Evolutionary conservation across 2,329 filamentous ascomycete species (phyloP), one percentile per base, ranked within the genome.

Genomic region (Seiridium unicorne): DNA sequence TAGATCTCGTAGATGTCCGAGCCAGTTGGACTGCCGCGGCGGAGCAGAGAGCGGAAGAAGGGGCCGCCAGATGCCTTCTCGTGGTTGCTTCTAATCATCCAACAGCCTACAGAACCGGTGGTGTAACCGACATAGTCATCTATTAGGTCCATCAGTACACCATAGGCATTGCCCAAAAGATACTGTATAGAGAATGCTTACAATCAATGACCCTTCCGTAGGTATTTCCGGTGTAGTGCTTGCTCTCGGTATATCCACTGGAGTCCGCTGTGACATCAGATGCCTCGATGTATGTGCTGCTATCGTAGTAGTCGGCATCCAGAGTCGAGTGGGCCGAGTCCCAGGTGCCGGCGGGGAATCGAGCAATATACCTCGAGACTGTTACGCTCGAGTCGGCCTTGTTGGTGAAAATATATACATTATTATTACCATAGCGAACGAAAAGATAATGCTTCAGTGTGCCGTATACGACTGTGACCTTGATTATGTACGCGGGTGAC

Each of bases 1-100:
- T 77, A 76, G 59, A 78, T 78, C 32, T 78, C 76, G 62, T 77
- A 78, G 13, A 78, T 65, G 58, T 78, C 76, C 13, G 74, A 74
- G 9, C 74, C 74, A 18, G 66, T 69, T 9, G 66, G 64, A 58
- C 67, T 67, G 38, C 73, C 75, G 18, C 74, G 73, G 5, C 75
- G 70, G n/a, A 77, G 65, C 18, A 77, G 69, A 36, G 71, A 74
- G 35, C 75, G 68, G 70, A 76, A 77, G 61, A 77, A 77, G 1
- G 75, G 74, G 0, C 72, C 72, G 3, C 72, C 72, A 0, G 74
- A 76, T 3, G 75, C 75, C 66, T 77, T 77, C 62, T 77, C 75
- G 56, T 77, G 75, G 61, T 77, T 76, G 31, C 70, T 75, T 5
- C 75, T 66, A 46, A 77, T 71, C 67, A 77, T 69, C 60, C 69